A percentile compares a stretch with the other conserved stretches of the same genome.
Conservation (phyloP, 2,329 filamentous ascomycete species). For the Emergomyces africanus region DNA sequence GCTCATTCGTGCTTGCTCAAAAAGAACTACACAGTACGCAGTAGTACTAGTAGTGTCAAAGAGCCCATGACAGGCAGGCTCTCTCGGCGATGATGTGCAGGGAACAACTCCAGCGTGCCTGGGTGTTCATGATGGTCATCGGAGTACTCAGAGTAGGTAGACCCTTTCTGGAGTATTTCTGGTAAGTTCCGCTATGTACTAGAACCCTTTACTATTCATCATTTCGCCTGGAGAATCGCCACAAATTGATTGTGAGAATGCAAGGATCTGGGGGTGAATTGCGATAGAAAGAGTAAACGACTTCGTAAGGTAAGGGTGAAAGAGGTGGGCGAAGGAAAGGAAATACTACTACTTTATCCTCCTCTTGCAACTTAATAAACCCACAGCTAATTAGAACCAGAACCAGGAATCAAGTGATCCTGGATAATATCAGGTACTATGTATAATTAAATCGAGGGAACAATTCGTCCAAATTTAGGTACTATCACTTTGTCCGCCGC, state of each 20-base stretch:
- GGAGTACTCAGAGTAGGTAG: background rate
- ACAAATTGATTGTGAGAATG: background rate
- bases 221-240: background rate
- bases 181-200: no score
- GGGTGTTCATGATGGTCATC: background rate
- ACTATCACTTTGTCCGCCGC: background rate
- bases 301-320: background rate
- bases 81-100: background rate
- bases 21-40: no score
- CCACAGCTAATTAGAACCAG: background rate
- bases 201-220: background rate
- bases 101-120: background rate
- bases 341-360: background rate
- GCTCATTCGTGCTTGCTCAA: background rate
- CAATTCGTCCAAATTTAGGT: background rate
- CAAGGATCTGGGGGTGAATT: background rate
- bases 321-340: background rate
- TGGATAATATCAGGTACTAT: background rate
- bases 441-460: background rate
- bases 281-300: background rate
- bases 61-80: background rate
- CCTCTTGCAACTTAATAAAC: background rate
- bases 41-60: no score
- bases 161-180: no score
- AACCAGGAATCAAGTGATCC: background rate